Evolutionary conservation across 768 basidiomycete genomes (phyloP), one percentile per base, ranked within the genome.

Genomic region (Glaciozyma antarctica): DNA sequence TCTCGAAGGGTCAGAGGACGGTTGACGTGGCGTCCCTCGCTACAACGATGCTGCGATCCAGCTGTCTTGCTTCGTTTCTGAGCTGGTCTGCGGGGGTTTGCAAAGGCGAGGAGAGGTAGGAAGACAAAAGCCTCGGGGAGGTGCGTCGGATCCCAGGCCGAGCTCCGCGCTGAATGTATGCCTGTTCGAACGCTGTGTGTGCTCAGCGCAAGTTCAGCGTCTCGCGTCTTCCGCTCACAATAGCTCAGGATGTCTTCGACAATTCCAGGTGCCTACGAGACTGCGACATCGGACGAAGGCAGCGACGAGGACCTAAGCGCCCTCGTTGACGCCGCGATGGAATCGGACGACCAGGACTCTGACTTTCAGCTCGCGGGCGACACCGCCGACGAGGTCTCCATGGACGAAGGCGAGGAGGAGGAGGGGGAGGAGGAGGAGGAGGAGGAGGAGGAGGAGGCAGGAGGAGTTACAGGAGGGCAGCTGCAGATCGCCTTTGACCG

Each of bases 351-450:
- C 9, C 32, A 32, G 32, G 32, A 32, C n/a, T 7, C 10, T n/a
- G 64, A 68, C 51, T 61, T 30, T 17, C 24, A 7, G 2, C 55
- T 45, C 34, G 53, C 28, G 8, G 6, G 21, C 15, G 38, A 19
- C 60, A 34, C 21, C 48, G 55, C 58, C 24, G 62, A 63, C 19
- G 63, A 58, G 34, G n/a, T 58, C 13, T 24, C 22, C 15, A 28
- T 44, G 43, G 61, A 57, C 16, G 65, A 57, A 0, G 21, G 53
- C 22, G 51, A 58, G 8, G 71, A 52, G 21, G 58, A 61, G 21
- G 64, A 64, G 41, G 70, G 58, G 5, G 67, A 61, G 9, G 66
- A 49, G 2, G 56, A n/a, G n/a, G 51, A 58, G 8, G 71, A 52
- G 21, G 58, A 61, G 21, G 64, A 64, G 41, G 70, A 61, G 5